Evolutionary conservation across 2,329 filamentous ascomycete genomes (phyloP).

Genomic region (Diaporthe caulivora): DNA sequence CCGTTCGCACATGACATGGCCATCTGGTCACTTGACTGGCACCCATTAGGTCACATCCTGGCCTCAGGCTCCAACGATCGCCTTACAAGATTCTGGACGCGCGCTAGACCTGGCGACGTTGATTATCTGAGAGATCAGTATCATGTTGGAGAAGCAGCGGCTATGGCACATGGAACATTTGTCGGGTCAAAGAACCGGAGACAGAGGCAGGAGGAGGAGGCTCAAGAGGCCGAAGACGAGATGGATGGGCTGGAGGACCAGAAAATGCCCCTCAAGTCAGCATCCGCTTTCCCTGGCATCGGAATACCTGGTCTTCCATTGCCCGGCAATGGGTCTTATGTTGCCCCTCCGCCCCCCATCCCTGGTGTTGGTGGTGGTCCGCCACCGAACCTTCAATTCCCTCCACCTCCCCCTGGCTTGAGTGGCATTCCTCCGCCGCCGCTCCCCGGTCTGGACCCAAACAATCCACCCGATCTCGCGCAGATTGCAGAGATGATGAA

Average conservation of each 20-base stretch:
- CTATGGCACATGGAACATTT: constrained; percentile 95
- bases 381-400: constrained; percentile 64
- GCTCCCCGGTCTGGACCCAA: constrained; percentile 66
- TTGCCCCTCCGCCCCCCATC: constrained; percentile 56
- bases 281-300: constrained; percentile 62
- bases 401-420: constrained; percentile 63
- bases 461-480: constrained; percentile 71
- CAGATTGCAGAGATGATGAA: constrained; percentile 75
- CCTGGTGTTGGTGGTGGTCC: constrained; percentile 63
- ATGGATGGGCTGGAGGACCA: constrained; percentile 94
- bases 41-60: constrained; percentile 94
- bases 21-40: constrained; percentile 98
- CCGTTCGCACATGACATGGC: constrained; percentile 93
- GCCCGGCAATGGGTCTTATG: constrained; percentile 49
- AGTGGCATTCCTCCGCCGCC: constrained; percentile 53
- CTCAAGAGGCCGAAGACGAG: constrained; percentile 93
- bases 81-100: constrained; percentile 96
- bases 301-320: constrained; percentile 70
- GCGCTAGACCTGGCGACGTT: constrained; percentile 88
- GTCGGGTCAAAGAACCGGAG: constrained; percentile 82
- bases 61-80: constrained; percentile 97
- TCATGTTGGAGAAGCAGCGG: constrained; percentile 93
- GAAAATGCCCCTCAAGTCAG: constrained; percentile 76
- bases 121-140: constrained; percentile 90
- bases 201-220: constrained; percentile 90